Base-by-base conservation (phyloP, 225 moss, liverwort and hornwort genomes). In the Bryoerythrophyllum caledonicum region DNA sequence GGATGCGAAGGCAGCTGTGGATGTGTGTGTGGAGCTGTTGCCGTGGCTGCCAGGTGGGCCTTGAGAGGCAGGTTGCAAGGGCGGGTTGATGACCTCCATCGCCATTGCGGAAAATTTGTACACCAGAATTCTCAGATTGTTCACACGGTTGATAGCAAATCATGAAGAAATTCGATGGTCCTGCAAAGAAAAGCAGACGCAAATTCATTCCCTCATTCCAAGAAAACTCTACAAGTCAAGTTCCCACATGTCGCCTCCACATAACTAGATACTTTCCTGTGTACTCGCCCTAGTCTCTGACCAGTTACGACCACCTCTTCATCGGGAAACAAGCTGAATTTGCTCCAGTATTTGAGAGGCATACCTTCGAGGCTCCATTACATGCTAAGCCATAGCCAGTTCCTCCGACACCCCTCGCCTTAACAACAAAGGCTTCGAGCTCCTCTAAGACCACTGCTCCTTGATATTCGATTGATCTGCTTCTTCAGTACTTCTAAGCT, bases 51-150 rank as follows among this genome's bases (percentile, higher is more conserved):
- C 67, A 28, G 72, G 72, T 63, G 71, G 70, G 20, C 72, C 78
- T 23, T 67, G 73, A 56, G 60, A 46, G 4, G 67, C 75, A 65
- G 76, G 75, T 71, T 79, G 85, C 70, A 88, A 67, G 24, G 82
- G 80, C 10, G 88, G 52, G 62, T 85, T 82, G 68, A 80, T 63
- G 74, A 72, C 84, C 71, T 78, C 83, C 81, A 86, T 76, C 60
- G 74, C 81, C 81, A 86, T 86, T 40, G 69, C 30, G 27, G 15
- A 7, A 52, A 49, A 6, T 5, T 1, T 5, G 6, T 17, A 19
- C 23, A 20, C 23, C 12, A 20, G 20, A 65, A 53, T 28, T 13
- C 1, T 73, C 1, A 35, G 23, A 21, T 10, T 10, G 1, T 11
- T 30, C 23, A 38, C 76, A 65, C 65, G 10, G 17, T 20, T 57